Conservation (phyloP, 805 yeast genomes). For the Kregervanrija delftensis region DNA sequence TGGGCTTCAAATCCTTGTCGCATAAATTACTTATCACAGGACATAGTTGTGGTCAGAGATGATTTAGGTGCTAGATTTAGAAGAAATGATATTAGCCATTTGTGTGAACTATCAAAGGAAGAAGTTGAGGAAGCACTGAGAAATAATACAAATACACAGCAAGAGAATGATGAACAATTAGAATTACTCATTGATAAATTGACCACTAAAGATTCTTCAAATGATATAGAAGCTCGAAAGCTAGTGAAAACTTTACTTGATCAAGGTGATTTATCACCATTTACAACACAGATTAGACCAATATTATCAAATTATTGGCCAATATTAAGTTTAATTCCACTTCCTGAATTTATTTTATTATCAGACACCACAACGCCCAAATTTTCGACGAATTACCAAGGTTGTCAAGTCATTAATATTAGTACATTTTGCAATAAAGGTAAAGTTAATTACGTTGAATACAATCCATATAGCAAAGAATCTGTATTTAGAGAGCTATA, state of each 20-base stretch:
- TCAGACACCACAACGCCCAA: constrained; percentile 65
- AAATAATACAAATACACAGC: constrained; percentile 1
- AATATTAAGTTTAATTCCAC: constrained; percentile 62
- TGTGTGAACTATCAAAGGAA: constrained; percentile 21
- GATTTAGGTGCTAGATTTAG: constrained; percentile 65
- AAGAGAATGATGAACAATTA: constrained; percentile 17
- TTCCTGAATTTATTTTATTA: constrained; percentile 63
- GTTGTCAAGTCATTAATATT: constrained; percentile 73
- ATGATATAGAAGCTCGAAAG: constrained; percentile 55
- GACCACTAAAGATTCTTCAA: constrained; percentile 31
- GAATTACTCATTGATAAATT: constrained; percentile 23
- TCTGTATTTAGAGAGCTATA: constrained; percentile 41
- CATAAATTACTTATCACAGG: constrained; percentile 76
- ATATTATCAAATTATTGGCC: constrained; percentile 66
- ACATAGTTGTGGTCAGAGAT: constrained; percentile 68
- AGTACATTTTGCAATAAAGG: constrained; percentile 45
- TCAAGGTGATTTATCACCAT: constrained; percentile 86
- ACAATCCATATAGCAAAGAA: constrained; percentile 51
- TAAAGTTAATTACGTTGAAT: constrained; percentile 66
- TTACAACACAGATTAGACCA: constrained; percentile 52
- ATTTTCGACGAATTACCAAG: constrained; percentile 73
- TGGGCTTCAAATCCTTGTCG: constrained; percentile 78
- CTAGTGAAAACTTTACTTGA: constrained; percentile 75
- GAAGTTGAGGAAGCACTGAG: constrained; percentile 10
- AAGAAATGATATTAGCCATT: constrained; percentile 58